Base-by-base conservation (phyloP, 768 basidiomycete species). In the Boletus speciosus region DNA sequence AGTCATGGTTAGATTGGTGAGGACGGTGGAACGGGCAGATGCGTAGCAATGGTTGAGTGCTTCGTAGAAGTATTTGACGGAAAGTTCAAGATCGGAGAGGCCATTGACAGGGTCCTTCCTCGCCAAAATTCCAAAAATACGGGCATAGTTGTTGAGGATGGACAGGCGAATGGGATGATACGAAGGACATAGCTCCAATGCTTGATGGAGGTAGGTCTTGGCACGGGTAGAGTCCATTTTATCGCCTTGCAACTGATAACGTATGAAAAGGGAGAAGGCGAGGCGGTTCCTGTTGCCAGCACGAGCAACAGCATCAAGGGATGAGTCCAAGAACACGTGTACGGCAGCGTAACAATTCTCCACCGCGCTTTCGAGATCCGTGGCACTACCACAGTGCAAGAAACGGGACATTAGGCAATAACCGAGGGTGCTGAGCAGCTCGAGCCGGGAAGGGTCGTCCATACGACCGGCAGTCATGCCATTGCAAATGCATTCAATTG, bases 381-480 rank as follows among this genome's bases (percentile, higher is more conserved):
- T 27, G 5, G 25, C 25, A 27, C 25, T 27, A 27, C 25, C 25
- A 27, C 25, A 40, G 39, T 40, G 5, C 39, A 40, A 1, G 39
- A 40, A 71, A 16, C 70, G 62, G 19, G 14, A 31, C 15, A 40
- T 16, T 7, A 62, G 45, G 16, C 60, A 54, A 47, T 38, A 48
- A 1, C 66, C 65, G 9, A 62, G 58, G 21, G 29, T 45, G 35
- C 52, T 50, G 32, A 62, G 42, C 0, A 58, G 27, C 40, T 25
- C 35, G 8, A 46, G 19, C 2, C 51, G 53, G n/a, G 23, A 31
- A 5, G 49, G 23, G n/a, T 60, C 37, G 10, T 53, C 53, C n/a
- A 25, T 14, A 11, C 23, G 35, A 40, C 63, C 45, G 7, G 46
- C 14, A 9, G 52, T 11, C 16, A 66, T 48, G 29, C 56, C 52